Base-by-base conservation (phyloP, 1,284 basidiomycete species). In the Cryptococcus hybrid region DNA sequence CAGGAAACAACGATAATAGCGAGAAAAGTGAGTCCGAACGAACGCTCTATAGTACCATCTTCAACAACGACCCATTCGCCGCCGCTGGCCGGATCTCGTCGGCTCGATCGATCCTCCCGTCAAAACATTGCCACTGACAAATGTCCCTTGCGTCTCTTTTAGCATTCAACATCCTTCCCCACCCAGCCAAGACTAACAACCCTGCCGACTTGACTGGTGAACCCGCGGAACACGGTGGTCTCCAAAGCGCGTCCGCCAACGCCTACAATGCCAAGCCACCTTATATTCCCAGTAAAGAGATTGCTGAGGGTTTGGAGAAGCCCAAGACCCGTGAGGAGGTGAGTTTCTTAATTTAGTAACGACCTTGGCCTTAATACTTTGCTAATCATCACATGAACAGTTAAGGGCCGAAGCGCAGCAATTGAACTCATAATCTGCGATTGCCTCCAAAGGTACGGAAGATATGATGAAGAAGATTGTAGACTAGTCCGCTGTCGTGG, bases 101-200 rank as follows among this genome's bases (percentile, higher is more conserved):
- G 35, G 37, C 30, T 35, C 42, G 8, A 12, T 37, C n/a, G 8
- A 12, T 37, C n/a, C n/a, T 15, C 3, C 30, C 30, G 30, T 30
- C 30, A 30, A 30, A 4, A 30, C 30, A 30, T 30, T 30, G 47
- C 47, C 47, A 47, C 50, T 50, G 37, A 35, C 51, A 37, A 7
- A 7, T n/a, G 30, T 24, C 40, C 36, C 8, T 7, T 30, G 30
- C 30, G 4, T 30, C 30, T 50, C 30, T 50, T 13, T 5, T 52
- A 69, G 73, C 67, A 47, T 80, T 80, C 73, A 71, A 61, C 46
- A 80, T 78, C 69, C 78, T 77, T 61, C 79, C 79, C 30, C 76
- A 79, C 68, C 77, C 77, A 40, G 78, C 77, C 36, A 78, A 69
- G 66, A 75, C 73, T 62, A 79, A 78, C 63, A 77, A 78, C 69